Evolutionary conservation across 495 filamentous ascomycete species (phyloP), one percentile per base, ranked within the genome.

Genomic region (Talaromyces liani): DNA sequence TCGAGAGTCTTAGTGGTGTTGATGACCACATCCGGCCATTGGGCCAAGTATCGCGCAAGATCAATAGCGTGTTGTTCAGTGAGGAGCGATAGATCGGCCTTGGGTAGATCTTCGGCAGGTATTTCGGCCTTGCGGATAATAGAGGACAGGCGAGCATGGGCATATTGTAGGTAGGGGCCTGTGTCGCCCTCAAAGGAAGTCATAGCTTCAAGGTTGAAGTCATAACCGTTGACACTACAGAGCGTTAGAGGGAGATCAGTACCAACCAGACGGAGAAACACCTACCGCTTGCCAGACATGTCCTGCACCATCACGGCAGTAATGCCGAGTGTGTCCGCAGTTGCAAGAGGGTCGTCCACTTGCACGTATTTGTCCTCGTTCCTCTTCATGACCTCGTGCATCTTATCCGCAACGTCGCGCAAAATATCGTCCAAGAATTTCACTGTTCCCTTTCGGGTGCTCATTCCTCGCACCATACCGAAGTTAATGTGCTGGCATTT

Each of bases 401-500:
- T 89, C 71, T 87, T 84, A 25, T 88, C 86, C 36, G 79, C 81
- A 41, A 87, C 84, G 65, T 87, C 81, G 47, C 76, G 70, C 58
- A 91, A 74, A 58, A 89, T 87, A 69, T 89, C 86, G 63, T 87
- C 86, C 63, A 91, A 75, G 71, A 88, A 88, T 71, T 88, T 87
- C 8, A 86, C 88, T 7, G 85, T 88, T 61, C 87, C 87, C 74
- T 86, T 86, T 49, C 85, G 76, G 16, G 86, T 89, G 64, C 83
- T 85, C 86, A 90, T 88, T 61, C 86, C 86, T 53, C 82, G 77
- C 54, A 88, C 86, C 83, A 89, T 88, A 68, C 86, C 87, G 68
- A 91, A 91, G 72, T 84, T 87, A 72, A 91, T 82, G 71, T 90
- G 87, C 72, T 88, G 79, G 73, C 87, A 88, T 65, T 80, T 83